phyloP scores from a whole-genome alignment of 2,329 filamentous ascomycete species.

The Drechslerella coelobrocha region DNA sequence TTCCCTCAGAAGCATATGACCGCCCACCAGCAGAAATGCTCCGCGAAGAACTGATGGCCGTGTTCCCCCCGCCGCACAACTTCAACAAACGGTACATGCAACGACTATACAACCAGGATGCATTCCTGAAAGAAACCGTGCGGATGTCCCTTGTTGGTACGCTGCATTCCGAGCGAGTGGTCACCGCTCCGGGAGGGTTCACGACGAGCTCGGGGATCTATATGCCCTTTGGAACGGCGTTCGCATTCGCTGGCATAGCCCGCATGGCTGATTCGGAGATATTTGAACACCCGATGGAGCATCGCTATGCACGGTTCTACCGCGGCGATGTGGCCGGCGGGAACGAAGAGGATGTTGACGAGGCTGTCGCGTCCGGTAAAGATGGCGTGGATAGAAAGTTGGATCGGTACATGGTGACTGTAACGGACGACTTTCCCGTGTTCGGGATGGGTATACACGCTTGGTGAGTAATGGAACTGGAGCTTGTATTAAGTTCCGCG shows the following conservation, averaged over 20 bases:
- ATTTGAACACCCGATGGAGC: constrained; percentile 32
- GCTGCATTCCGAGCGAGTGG: constrained; percentile 30
- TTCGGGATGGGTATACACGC: constrained; percentile 39
- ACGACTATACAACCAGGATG: constrained; percentile 41
- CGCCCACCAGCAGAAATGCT: constrained; percentile 25
- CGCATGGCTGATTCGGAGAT: constrained; percentile 30
- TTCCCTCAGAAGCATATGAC: constrained; percentile 16
- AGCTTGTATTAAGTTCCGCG: too few relatives aligned
- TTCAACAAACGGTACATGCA: constrained; percentile 49
- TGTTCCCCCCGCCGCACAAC: constrained; percentile 46
- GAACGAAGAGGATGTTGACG: constrained; percentile 9
- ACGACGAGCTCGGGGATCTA: constrained; percentile 23
- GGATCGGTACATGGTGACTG: constrained; percentile 47
- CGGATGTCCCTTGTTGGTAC: constrained; percentile 29
- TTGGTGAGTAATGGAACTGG: constrained; percentile 22
- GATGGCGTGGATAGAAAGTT: constrained; percentile 35
- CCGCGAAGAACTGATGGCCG: constrained; percentile 37
- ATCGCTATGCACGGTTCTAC: constrained; percentile 35
- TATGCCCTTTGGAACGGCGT: constrained; percentile 24
- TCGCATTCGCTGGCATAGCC: constrained; percentile 18
- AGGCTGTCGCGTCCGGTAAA: constrained; percentile 23
- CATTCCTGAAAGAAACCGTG: constrained; percentile 43
- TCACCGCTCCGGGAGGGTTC: constrained; percentile 26
- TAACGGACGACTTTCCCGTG: constrained; percentile 42
- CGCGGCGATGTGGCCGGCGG: constrained; percentile 19